Conservation (phyloP, 805 yeast genomes). For the Sugiyamaella americana region DNA sequence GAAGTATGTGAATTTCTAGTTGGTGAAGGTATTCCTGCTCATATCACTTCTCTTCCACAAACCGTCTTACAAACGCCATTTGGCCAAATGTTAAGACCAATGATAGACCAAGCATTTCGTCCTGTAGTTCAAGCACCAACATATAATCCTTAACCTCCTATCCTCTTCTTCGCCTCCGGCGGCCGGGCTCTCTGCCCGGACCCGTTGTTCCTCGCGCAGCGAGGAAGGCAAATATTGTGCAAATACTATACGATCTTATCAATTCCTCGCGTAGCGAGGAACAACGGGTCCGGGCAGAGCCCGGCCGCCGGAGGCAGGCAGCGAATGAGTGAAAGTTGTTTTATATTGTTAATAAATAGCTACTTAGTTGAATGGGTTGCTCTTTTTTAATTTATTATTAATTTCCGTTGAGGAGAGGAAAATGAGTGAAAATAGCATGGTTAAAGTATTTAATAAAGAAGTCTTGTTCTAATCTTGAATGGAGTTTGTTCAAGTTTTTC, state of each 20-base stretch:
- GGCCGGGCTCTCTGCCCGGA: no score
- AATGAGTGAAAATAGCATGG: neutral
- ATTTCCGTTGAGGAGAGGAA: slow-evolving; percentile 7
- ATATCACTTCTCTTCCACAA: slow-evolving; percentile 48
- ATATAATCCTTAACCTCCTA: slow-evolving; percentile 10
- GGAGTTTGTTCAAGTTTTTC: slow-evolving; percentile 84
- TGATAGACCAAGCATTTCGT: slow-evolving; percentile 27
- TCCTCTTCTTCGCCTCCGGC: no score
- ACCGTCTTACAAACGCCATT: slow-evolving; percentile 46
- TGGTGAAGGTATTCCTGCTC: slow-evolving; percentile 48
- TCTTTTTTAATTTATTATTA: slow-evolving; percentile 1
- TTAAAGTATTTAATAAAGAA: slow-evolving; percentile 57
- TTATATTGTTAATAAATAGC: slow-evolving; percentile 11
- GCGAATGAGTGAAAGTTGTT: no score
- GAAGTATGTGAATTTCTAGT: slow-evolving; percentile 51
- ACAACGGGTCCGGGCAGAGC: no score
- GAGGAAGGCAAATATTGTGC: no score
- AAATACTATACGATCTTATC: no score
- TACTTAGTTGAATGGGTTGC: slow-evolving; percentile 9
- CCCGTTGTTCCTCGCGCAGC: no score
- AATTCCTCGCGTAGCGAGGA: no score
- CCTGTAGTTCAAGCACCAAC: slow-evolving; percentile 18
- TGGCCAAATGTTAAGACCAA: slow-evolving; percentile 42
- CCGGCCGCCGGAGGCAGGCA: no score
- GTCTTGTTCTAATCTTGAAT: slow-evolving; percentile 83